phyloP scores from a whole-genome alignment of 2,329 filamentous ascomycete genomes.

The Cordyceps cateniannulata region DNA sequence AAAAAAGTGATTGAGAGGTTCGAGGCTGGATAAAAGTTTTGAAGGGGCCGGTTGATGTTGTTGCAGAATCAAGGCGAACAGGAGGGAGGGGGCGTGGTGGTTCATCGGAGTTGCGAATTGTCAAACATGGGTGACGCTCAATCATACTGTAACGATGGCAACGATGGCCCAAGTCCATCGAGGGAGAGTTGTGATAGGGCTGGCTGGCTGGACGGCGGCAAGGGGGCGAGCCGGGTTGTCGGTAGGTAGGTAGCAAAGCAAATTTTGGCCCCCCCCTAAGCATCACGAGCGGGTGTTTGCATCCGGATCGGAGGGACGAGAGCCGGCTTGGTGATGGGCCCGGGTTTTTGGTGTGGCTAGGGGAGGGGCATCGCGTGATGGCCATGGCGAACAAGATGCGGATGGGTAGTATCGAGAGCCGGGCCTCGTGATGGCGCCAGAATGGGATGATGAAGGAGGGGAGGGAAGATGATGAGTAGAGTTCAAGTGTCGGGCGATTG shows the following conservation, averaged over 20 bases:
- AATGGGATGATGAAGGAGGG: neutral
- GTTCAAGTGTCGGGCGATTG: conserved; percentile 5
- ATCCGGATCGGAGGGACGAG: neutral
- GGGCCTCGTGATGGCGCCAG: neutral
- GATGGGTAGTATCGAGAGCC: neutral
- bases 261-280: neutral
- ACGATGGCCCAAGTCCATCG: neutral
- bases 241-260: too few species aligned
- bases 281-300: neutral
- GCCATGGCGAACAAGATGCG: neutral
- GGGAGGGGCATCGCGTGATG: neutral
- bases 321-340: neutral
- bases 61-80: neutral
- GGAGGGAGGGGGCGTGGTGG: neutral
- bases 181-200: too few species aligned
- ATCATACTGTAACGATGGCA: neutral
- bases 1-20: neutral
- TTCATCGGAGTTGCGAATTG: neutral
- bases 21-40: neutral
- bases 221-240: neutral
- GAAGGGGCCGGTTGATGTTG: neutral
- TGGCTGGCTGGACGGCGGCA: neutral
- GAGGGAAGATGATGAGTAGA: neutral
- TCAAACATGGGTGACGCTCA: neutral
- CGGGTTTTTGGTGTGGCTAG: neutral